A percentile compares a stretch with the other conserved stretches of the same genome.
Conservation (phyloP, 345 rosid species). For the Citrus unshiu region DNA sequence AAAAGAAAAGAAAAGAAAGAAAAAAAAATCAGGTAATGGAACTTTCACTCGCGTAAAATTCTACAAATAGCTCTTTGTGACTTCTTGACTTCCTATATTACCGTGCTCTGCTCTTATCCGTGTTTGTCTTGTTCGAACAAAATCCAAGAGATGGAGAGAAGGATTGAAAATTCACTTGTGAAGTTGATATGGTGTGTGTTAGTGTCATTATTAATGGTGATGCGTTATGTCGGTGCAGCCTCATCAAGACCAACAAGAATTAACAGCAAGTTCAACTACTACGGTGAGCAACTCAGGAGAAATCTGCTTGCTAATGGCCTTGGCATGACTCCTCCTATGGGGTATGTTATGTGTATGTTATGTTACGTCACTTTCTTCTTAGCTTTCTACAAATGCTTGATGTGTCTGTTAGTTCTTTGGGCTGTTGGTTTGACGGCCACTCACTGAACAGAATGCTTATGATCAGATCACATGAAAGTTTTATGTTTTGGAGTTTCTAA, state of each 20-base stretch:
- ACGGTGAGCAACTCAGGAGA: slow-evolving; percentile 31
- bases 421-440: too few species aligned
- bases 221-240: background rate
- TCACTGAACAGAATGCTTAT: too few species aligned
- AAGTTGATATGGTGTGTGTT: background rate
- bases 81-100: background rate
- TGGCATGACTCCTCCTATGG: slow-evolving; percentile 79
- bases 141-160: background rate
- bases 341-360: slow-evolving; percentile 30
- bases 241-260: background rate
- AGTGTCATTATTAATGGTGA: slow-evolving; percentile 18
- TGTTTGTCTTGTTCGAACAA: background rate
- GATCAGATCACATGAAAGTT: background rate
- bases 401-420: too few species aligned
- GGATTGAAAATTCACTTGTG: background rate
- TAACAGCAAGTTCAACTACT: background rate
- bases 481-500: background rate
- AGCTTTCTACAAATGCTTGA: background rate
- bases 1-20: too few species aligned
- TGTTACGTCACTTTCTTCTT: background rate
- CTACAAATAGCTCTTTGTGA: background rate
- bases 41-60: background rate
- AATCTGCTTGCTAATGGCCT: slow-evolving; percentile 58
- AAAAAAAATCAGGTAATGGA: too few species aligned
- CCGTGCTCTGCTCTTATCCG: background rate